Percentiles rank a stretch among this genome's conserved stretches.
Conservation (phyloP, 1,139 yeast species). For the Hyphopichia wangnamkhiaoensis region DNA sequence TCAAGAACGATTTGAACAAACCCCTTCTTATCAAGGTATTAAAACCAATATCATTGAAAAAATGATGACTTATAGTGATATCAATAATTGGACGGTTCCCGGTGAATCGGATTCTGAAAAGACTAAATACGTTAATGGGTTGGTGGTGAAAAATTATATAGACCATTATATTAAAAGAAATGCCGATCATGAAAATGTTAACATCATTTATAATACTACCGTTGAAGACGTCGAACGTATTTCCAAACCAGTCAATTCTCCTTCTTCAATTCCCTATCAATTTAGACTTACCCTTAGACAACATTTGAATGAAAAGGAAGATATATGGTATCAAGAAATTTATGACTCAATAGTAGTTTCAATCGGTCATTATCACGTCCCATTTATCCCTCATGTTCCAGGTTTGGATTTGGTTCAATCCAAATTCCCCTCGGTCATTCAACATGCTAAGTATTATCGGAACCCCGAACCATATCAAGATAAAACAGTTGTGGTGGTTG, state of each 20-base stretch:
- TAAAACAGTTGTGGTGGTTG: slow-evolving; percentile 38
- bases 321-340: slow-evolving; percentile 24
- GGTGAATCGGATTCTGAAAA: slow-evolving; percentile 25
- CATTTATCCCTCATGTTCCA: slow-evolving; percentile 34
- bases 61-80: slow-evolving; percentile 48
- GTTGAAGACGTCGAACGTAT: slow-evolving; percentile 39
- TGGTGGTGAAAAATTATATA: slow-evolving; percentile 32
- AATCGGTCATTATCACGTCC: slow-evolving; percentile 37
- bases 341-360: slow-evolving; percentile 32
- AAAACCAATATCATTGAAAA: slow-evolving; percentile 44
- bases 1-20: slow-evolving; percentile 30
- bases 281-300: slow-evolving; percentile 35
- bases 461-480: slow-evolving; percentile 24
- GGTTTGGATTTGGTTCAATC: slow-evolving; percentile 37
- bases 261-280: slow-evolving; percentile 17
- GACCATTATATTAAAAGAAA: slow-evolving; percentile 32
- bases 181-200: slow-evolving; percentile 15
- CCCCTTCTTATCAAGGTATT: slow-evolving; percentile 41
- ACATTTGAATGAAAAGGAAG: slow-evolving; percentile 18
- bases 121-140: slow-evolving; percentile 27
- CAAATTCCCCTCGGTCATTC: slow-evolving; percentile 26
- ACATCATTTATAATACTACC: slow-evolving; percentile 31
- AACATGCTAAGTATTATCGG: slow-evolving; percentile 46
- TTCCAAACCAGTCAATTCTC: slow-evolving; percentile 8
- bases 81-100: slow-evolving; percentile 29